Evolutionary conservation across 2,329 filamentous ascomycete genomes (phyloP).

Genomic region (Spiromastix sp.): DNA sequence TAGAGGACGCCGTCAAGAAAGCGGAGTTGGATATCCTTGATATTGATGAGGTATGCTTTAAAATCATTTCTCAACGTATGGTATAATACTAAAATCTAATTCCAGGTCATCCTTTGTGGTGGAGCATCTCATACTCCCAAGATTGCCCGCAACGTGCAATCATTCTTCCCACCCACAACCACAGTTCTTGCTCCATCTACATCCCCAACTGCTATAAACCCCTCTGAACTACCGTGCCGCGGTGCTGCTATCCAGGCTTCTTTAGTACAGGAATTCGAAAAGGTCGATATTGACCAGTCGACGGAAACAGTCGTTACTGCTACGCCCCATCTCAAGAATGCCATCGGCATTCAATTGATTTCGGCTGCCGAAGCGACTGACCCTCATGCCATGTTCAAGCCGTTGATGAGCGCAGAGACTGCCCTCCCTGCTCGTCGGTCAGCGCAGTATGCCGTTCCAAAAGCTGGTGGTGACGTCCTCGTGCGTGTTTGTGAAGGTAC

Average conservation of each 20-base stretch:
- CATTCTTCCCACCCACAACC: slow-evolving; percentile 72
- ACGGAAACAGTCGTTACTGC: slow-evolving; percentile 92
- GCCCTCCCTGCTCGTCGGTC: slow-evolving; percentile 81
- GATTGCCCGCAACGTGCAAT: slow-evolving; percentile 69
- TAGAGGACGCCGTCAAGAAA: slow-evolving; percentile 81
- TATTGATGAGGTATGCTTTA: slow-evolving; percentile 60
- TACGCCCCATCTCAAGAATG: slow-evolving; percentile 78
- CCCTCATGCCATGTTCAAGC: slow-evolving; percentile 61
- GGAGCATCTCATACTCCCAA: slow-evolving; percentile 90
- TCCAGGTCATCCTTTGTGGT: slow-evolving; percentile 74
- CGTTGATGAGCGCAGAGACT: slow-evolving; percentile 76
- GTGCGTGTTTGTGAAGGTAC: slow-evolving; percentile 80
- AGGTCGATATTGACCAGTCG: slow-evolving; percentile 87
- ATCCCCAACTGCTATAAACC: slow-evolving; percentile 69
- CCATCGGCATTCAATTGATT: slow-evolving; percentile 72
- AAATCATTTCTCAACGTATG: background rate
- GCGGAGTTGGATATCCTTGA: slow-evolving; percentile 85
- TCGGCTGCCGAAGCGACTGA: slow-evolving; percentile 30
- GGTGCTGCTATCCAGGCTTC: slow-evolving; percentile 94
- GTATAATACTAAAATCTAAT: slow-evolving; percentile 7
- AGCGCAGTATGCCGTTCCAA: slow-evolving; percentile 64
- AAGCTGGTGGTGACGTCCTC: slow-evolving; percentile 76
- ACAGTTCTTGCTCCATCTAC: slow-evolving; percentile 75
- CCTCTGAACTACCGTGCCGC: slow-evolving; percentile 76
- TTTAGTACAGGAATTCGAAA: slow-evolving; percentile 88